Base-by-base conservation (phyloP, 805 yeast genomes). In the Hanseniaspora hatyaiensis region DNA sequence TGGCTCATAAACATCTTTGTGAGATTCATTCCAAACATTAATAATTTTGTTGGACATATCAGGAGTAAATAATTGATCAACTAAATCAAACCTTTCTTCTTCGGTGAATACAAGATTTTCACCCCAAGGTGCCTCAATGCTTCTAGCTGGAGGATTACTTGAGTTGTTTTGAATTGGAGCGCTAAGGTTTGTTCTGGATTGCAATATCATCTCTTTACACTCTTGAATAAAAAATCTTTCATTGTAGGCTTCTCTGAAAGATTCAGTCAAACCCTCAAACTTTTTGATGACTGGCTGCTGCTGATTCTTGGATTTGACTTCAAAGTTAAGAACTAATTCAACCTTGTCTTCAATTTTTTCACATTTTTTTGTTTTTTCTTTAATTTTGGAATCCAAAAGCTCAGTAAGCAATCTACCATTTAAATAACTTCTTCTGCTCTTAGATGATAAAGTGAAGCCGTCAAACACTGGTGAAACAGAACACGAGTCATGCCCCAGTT, bases 401-500 rank as follows among this genome's bases (percentile, higher is more conserved):
- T 54, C 50, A 37, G 62, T 61, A 18, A 87, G 58, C 55, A 70
- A 85, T 45, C 65, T 68, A 9, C 96, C 96, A 1, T 86, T 83
- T 55, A 78, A 77, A 52, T 72, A 77, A 2, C 94, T 84, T 56
- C 77, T 78, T 65, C 71, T 74, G 13, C 78, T 82, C 55, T 78
- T 80, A 54, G 75, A 80, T 39, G 81, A 71, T 50, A 83, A 65
- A 39, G 86, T 80, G 64, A 81, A 75, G 20, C 94, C 94, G 64
- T 82, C 95, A 51, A 80, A 77, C 18, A 82, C 86, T 1, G 88
- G 95, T 4, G 92, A 80, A 1, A 79, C 88, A 52, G 85, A 77
- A 16, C 74, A 69, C 2, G 79, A 66, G 59, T 82, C 88, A 58
- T 83, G 92, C 5, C 95, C 95, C 33, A 84, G 65, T 61, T 86